Base-by-base conservation (phyloP, 2,329 filamentous ascomycete genomes). In the Amylocarpus encephaloides region DNA sequence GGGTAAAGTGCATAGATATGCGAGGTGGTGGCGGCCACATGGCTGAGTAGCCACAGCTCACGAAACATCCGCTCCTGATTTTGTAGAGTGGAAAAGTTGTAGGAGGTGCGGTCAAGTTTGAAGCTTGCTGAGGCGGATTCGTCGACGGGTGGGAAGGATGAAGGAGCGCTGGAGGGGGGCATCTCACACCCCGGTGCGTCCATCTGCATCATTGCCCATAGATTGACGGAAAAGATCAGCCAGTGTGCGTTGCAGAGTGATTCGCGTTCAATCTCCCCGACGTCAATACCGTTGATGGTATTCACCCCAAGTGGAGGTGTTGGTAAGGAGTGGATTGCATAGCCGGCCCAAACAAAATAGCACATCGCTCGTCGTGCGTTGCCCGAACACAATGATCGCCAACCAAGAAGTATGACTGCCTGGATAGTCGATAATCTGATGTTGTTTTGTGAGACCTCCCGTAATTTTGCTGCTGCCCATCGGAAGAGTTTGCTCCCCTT, bases 51-150 rank as follows among this genome's bases (percentile, higher is more conserved):
- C 26, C 45, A 48, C 11, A 48, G 11, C 22, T 48, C 45, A 16
- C 45, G 45, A 41, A 33, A 48, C 45, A 48, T 48, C 9, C 45
- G 45, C 16, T 48, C 45, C 33, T 48, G 45, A n/a, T 40, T 48
- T 34, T 48, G 45, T 18, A 48, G 45, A 19, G 45, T 48, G 19
- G 45, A 39, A 10, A 48, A 40, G 29, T 48, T 48, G 16, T 48
- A 40, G 16, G 45, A 48, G 15, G 45, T 41, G 9, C 45, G n/a
- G 36, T 48, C 45, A 10, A 48, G 36, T 32, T 48, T 48, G 19
- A 48, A 48, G 9, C 26, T 41, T 32, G 36, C 35, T 19, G 36
- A 48, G 12, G 15, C 22, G 11, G 22, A 41, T 34, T 48, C 45
- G 15, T 48, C 29, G 13, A 43, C 41, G 5, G 36, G 29, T 41